Conservation (phyloP, 352 stramenopile species). For the Saprolegnia parasitica region DNA sequence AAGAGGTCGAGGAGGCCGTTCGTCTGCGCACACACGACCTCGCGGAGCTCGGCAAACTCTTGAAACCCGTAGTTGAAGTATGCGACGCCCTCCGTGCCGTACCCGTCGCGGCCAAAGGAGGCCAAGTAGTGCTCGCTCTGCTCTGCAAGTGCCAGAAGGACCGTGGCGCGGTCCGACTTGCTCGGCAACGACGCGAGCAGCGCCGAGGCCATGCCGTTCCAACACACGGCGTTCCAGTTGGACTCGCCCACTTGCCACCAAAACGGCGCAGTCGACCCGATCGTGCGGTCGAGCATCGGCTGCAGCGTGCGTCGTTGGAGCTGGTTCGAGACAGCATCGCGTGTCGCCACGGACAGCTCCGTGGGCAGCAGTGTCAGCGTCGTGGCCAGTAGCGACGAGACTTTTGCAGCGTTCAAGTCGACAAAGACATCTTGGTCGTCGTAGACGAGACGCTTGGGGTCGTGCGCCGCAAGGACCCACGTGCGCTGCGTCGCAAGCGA, state of each 20-base stretch:
- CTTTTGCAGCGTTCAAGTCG: not conserved
- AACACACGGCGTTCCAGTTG: slow-evolving; percentile 8
- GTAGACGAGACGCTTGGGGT: not conserved
- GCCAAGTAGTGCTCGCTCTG: not conserved
- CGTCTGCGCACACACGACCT: not conserved
- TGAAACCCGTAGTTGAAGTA: slow-evolving; percentile 5
- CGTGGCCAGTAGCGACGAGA: not conserved
- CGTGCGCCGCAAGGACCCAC: not conserved
- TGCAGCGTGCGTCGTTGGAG: not conserved
- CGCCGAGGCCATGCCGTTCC: slow-evolving; percentile 1
- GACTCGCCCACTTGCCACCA: not conserved
- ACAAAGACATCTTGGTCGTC: not conserved
- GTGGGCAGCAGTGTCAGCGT: not conserved
- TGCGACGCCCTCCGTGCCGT: not conserved
- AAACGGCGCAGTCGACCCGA: not conserved
- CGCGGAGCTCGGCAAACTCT: slow-evolving; percentile 6
- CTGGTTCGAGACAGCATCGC: not conserved
- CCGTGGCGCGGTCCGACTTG: not conserved
- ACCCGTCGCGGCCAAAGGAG: not conserved
- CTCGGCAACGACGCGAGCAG: not conserved
- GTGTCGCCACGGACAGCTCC: not conserved
- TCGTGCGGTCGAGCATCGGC: not conserved
- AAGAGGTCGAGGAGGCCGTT: not conserved
- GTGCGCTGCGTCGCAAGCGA: not conserved
- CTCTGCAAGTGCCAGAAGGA: not conserved